These are phyloP conservation scores for Acer saccharum DNA, from an alignment of 345 rosid species.

Conservation along the genomic window DNA sequence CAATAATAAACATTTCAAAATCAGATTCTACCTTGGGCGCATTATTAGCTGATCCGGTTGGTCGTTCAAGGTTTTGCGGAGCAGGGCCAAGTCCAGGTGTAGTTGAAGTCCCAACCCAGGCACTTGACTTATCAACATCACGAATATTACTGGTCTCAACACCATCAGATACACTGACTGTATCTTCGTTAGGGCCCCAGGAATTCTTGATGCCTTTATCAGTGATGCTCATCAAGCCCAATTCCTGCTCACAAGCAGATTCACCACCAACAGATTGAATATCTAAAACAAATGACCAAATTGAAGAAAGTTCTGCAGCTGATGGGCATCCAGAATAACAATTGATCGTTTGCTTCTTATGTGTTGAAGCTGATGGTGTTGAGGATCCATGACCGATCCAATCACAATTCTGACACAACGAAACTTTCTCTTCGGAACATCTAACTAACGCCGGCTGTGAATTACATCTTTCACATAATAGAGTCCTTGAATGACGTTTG, in stretches of 20 bases:
- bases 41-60: slow-evolving; percentile 40
- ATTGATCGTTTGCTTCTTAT: slow-evolving; percentile 75
- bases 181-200: slow-evolving; percentile 40
- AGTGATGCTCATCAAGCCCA: slow-evolving; percentile 86
- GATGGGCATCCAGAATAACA: slow-evolving; percentile 96
- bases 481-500: slow-evolving; percentile 83
- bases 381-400: slow-evolving; percentile 73
- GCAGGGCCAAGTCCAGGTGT: slow-evolving; percentile 43
- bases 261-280: slow-evolving; percentile 48
- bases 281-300: slow-evolving; percentile 81
- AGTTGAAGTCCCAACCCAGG: slow-evolving; percentile 40
- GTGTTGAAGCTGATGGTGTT: slow-evolving; percentile 48
- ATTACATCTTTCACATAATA: slow-evolving; percentile 86
- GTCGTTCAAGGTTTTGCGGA: slow-evolving; percentile 40
- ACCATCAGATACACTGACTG: slow-evolving; percentile 26
- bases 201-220: slow-evolving; percentile 37
- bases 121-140: slow-evolving; percentile 38
- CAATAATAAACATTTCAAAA: not conserved
- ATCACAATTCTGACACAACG: slow-evolving; percentile 98
- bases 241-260: slow-evolving; percentile 69
- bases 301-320: slow-evolving; percentile 77
- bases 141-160: slow-evolving; percentile 25
- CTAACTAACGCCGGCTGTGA: slow-evolving; percentile 84
- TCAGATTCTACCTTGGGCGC: slow-evolving; percentile 56
- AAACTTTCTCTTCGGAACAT: slow-evolving; percentile 73